Conservation (phyloP, 352 stramenopile species). For the Pythium rhizo-oryzae region DNA sequence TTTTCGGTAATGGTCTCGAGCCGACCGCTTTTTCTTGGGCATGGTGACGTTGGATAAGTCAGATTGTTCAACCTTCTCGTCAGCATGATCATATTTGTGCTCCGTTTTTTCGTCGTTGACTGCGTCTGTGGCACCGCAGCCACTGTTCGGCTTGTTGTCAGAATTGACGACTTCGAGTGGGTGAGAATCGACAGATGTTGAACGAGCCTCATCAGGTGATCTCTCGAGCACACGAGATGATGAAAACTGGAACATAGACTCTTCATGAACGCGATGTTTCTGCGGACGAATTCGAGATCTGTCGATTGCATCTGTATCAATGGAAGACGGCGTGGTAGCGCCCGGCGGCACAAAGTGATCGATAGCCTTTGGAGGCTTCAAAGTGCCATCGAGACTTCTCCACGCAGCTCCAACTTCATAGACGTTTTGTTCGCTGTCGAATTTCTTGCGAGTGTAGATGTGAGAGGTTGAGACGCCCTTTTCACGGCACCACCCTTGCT, state of each 20-base stretch:
- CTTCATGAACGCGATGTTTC: not conserved
- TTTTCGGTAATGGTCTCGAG: constrained; percentile 32
- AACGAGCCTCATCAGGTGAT: not conserved
- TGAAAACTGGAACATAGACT: constrained; percentile 18
- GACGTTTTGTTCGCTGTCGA: no score
- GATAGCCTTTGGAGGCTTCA: not conserved
- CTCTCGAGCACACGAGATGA: not conserved
- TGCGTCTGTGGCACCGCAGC: not conserved
- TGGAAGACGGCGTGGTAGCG: no score
- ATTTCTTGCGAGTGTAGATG: not conserved
- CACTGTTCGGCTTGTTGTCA: not conserved
- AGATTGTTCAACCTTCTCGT: not conserved
- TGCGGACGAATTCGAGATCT: not conserved
- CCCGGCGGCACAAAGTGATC: not conserved
- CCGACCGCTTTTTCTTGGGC: constrained; percentile 23
- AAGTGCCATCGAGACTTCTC: not conserved
- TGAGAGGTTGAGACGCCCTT: not conserved
- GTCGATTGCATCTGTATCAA: not conserved
- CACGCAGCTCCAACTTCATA: not conserved
- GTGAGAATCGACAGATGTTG: not conserved
- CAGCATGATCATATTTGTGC: not conserved
- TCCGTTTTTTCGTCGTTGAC: not conserved
- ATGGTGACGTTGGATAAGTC: not conserved
- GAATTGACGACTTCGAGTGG: not conserved
- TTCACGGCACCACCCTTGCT: no score